Percentiles rank a stretch among this genome's conserved stretches.
Evolutionary conservation across 2,329 filamentous ascomycete species (phyloP).

Genomic region (Aspergillus fumigatus): DNA sequence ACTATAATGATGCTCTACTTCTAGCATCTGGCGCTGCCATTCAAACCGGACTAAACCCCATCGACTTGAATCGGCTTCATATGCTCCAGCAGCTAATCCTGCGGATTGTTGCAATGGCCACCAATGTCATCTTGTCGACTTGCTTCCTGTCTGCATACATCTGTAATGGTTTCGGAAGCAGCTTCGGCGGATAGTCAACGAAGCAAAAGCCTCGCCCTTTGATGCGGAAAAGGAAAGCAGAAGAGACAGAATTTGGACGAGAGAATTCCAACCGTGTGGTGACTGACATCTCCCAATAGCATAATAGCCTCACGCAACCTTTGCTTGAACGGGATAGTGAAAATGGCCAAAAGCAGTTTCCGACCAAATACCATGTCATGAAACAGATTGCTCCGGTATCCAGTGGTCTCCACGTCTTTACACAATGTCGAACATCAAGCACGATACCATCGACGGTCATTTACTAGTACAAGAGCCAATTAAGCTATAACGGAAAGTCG

Average conservation of each 20-base stretch:
- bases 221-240: slow-evolving; percentile 40
- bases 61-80: slow-evolving; percentile 59
- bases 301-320: slow-evolving; percentile 10
- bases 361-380: slow-evolving; percentile 3
- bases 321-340: neutral
- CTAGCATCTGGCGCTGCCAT: slow-evolving; percentile 78
- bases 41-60: slow-evolving; percentile 83
- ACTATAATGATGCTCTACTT: slow-evolving; percentile 81
- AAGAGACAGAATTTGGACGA: slow-evolving; percentile 1
- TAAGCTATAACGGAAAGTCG: slow-evolving; percentile 17
- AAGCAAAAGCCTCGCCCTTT: slow-evolving; percentile 62
- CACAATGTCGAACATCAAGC: slow-evolving; percentile 9
- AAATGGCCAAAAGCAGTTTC: neutral
- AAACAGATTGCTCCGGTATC: slow-evolving; percentile 9
- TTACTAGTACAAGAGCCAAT: slow-evolving; percentile 12
- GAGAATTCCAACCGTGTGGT: neutral
- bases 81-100: slow-evolving; percentile 68
- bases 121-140: slow-evolving; percentile 76
- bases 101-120: slow-evolving; percentile 65
- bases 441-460: slow-evolving; percentile 13
- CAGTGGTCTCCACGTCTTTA: slow-evolving; percentile 27
- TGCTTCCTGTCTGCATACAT: slow-evolving; percentile 80
- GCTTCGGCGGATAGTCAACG: slow-evolving; percentile 72
- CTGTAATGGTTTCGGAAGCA: slow-evolving; percentile 96
- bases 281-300: neutral